phyloP scores from a whole-genome alignment of 2,329 filamentous ascomycete genomes.

The Zasmidium cellare region DNA sequence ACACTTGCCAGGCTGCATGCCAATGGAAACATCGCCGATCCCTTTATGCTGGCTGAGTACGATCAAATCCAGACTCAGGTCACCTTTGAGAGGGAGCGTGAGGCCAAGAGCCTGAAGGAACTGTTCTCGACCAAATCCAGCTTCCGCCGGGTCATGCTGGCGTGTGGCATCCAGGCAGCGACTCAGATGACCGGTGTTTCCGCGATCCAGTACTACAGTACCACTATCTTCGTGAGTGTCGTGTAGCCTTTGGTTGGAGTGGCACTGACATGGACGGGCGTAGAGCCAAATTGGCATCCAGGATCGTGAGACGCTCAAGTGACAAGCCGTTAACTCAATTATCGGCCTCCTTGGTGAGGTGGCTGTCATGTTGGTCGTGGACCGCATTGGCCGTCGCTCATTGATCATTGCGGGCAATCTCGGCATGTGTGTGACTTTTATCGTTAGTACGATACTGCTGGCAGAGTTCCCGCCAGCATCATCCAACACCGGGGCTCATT shows the following conservation, averaged over 20 bases:
- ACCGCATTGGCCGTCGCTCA: conserved; percentile 24
- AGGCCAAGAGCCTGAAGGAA: conserved; percentile 18
- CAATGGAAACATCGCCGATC: conserved; percentile 24
- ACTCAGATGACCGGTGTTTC: conserved; percentile 33
- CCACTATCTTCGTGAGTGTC: conserved; percentile 29
- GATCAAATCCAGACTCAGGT: conserved; percentile 23
- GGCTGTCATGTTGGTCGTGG: conserved; percentile 25
- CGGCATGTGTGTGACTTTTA: conserved; percentile 23
- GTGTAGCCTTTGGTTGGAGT: no score
- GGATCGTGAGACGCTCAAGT: conserved; percentile 8
- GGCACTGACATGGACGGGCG: no score
- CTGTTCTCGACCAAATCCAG: conserved; percentile 25
- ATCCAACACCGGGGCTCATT: conserved; percentile 20
- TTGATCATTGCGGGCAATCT: conserved; percentile 25
- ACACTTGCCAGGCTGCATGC: conserved; percentile 29
- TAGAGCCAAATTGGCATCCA: conserved; percentile 17
- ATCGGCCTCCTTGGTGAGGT: conserved; percentile 22
- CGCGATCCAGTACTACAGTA: conserved; percentile 33
- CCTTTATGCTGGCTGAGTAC: conserved; percentile 26
- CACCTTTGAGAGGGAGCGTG: conserved; percentile 12
- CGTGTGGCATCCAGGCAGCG: conserved; percentile 27
- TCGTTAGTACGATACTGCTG: conserved; percentile 27
- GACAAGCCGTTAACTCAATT: conserved; percentile 25
- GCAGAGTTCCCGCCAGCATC: conserved; percentile 16
- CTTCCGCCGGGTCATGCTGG: conserved; percentile 30